Conservation (phyloP, 2,329 filamentous ascomycete species). For the Celoporthe dispersa region DNA sequence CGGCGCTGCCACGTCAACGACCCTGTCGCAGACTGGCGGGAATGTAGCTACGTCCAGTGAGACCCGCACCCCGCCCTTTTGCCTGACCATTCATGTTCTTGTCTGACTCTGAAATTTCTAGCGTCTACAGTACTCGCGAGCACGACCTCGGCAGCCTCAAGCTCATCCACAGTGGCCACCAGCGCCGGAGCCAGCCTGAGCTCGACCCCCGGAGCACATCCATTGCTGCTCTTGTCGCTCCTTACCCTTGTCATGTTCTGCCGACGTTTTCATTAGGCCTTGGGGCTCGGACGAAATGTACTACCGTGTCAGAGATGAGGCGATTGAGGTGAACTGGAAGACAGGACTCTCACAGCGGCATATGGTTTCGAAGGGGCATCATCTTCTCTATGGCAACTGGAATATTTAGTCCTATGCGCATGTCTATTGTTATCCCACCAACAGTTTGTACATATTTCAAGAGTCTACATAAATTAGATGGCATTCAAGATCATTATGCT, state of each 20-base stretch:
- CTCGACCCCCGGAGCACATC: not conserved
- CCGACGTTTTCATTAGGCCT: not conserved
- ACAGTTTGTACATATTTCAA: not conserved
- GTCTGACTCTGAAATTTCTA: not conserved
- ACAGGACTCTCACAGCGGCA: not conserved
- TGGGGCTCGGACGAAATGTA: not conserved
- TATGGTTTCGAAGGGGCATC: not conserved
- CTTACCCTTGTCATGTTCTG: not conserved
- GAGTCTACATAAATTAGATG: not conserved
- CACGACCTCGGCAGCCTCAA: not conserved
- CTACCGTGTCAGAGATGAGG: not conserved
- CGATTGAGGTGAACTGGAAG: too few species aligned
- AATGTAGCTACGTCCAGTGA: slow-evolving; percentile 9
- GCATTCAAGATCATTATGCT: not conserved
- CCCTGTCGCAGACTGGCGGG: not conserved
- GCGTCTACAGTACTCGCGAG: slow-evolving; percentile 4
- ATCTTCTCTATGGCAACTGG: not conserved
- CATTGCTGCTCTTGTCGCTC: slow-evolving; percentile 3
- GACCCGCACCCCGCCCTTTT: not conserved
- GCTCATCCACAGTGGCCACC: not conserved
- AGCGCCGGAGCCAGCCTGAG: not conserved
- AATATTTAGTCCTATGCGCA: too few species aligned
- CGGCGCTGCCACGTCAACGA: not conserved
- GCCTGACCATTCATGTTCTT: not conserved
- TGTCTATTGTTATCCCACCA: too few species aligned